Conservation (phyloP, 306 rosid genomes). For the Glycine latifolia region DNA sequence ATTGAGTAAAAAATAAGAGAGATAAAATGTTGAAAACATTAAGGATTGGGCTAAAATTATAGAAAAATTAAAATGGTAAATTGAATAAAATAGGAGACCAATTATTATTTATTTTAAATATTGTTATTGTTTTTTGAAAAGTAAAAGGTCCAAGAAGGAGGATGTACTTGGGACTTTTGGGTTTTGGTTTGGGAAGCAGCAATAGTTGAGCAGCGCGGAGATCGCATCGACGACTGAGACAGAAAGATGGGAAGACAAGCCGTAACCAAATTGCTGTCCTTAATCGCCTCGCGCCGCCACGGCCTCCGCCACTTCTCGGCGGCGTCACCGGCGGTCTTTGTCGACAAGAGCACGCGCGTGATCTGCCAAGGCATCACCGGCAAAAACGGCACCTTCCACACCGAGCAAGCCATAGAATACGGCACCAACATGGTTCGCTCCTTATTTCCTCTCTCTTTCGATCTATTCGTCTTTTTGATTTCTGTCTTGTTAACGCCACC, state of each 20-base stretch:
- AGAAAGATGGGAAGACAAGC: constrained; percentile 74
- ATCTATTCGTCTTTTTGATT: background rate
- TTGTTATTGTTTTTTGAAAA: too few relatives aligned
- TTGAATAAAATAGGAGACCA: too few relatives aligned
- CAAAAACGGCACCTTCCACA: constrained; percentile 93
- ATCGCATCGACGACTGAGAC: background rate
- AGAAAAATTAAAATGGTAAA: too few relatives aligned
- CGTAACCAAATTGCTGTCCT: constrained; percentile 61
- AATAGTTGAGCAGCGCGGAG: constrained; percentile 28
- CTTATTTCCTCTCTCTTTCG: background rate
- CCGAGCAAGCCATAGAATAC: constrained; percentile 96
- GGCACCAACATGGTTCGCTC: constrained; percentile 88
- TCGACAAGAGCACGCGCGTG: constrained; percentile 96
- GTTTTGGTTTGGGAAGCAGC: background rate
- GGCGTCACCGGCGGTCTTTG: constrained; percentile 88
- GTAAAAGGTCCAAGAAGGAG: constrained; percentile 15
- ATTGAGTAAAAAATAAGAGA: too few relatives aligned
- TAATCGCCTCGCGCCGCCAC: constrained; percentile 63
- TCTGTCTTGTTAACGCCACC: background rate
- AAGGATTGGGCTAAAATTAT: too few relatives aligned
- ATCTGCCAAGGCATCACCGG: constrained; percentile 98
- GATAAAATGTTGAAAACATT: too few relatives aligned
- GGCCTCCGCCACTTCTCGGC: constrained; percentile 65
- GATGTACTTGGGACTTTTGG: background rate
- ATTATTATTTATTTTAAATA: too few relatives aligned